Evolutionary conservation across 163 green algal genomes (phyloP), one percentile per base, ranked within the genome.

Genomic region (Coccomyxa subellipsoidea): DNA sequence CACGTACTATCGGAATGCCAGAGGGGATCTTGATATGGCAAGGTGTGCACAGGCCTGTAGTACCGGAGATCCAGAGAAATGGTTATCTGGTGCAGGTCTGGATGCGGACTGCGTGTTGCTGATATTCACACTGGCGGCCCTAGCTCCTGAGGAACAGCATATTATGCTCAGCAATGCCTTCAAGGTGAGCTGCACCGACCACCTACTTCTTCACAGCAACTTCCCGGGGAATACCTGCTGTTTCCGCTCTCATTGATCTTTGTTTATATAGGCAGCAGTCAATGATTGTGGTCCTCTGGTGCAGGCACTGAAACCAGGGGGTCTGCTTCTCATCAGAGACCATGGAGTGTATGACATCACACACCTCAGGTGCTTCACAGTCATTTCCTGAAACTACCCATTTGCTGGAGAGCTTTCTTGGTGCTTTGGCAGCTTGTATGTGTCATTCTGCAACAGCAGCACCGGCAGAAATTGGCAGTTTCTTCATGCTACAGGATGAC

Each of bases 271-370:
- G n/a, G n/a, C n/a, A n/a, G n/a, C n/a, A n/a, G n/a, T n/a, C n/a
- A n/a, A n/a, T n/a, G n/a, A 29, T 5, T 77, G 32, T 8, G 40
- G 38, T 54, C 4, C 7, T 35, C 25, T 66, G 75, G 35, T 82
- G 77, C 73, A 86, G 83, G 81, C 86, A 29, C 80, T 98, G 71
- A 69, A 47, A 8, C 88, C 88, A 0, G 94, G 92, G 27, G 94
- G 94, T 27, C 76, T 86, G 54, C 82, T 97, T 38, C 84, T 94
- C 35, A 83, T 98, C 35, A 82, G 94, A 2, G 94, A 98, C 81
- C 94, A 98, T 82, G 94, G 91, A 0, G 78, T 94, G 76, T 94
- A 91, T 75, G 94, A 98, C 82, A 90, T 97, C 87, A 92, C 93
- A 9, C 88, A 92, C 66, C 81, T 93, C 69, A 70, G 89, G 38